A percentile compares a stretch with the other conserved stretches of the same genome.
Conservation (phyloP, 2,329 filamentous ascomycete genomes). For the Botryotinia narcissicola region DNA sequence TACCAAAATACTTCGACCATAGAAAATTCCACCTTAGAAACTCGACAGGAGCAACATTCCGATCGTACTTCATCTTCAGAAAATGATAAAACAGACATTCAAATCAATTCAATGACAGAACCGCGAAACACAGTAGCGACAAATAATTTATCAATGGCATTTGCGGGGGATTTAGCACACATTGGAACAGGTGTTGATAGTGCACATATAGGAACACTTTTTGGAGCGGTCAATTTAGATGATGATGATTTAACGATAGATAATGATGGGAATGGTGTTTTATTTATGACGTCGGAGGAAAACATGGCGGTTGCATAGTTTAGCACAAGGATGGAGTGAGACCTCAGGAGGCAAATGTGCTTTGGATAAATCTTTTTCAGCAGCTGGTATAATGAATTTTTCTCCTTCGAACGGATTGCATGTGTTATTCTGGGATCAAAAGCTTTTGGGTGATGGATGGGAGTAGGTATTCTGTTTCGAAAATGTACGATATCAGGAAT, state of each 20-base stretch:
- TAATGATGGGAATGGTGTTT: conserved; percentile 16
- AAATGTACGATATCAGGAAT: conserved; percentile 1
- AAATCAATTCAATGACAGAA: conserved; percentile 19
- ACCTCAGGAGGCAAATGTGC: background rate
- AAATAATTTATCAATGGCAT: conserved; percentile 24
- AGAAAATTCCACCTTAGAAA: conserved; percentile 17
- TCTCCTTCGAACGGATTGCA: background rate
- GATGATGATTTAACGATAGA: conserved; percentile 36
- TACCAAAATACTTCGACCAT: conserved; percentile 15
- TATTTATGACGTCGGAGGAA: conserved; percentile 16
- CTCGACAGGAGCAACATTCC: conserved; percentile 13
- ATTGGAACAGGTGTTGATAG: conserved; percentile 33
- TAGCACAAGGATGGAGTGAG: background rate
- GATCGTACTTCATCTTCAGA: background rate
- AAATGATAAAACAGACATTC: conserved; percentile 1
- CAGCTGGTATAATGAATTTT: background rate
- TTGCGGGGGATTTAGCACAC: conserved; percentile 29
- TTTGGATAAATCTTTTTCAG: background rate
- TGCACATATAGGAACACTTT: conserved; percentile 21
- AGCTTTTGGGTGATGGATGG: background rate
- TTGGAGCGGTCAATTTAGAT: conserved; percentile 25
- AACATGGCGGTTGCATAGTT: conserved; percentile 13
- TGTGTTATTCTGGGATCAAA: background rate
- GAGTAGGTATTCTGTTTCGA: background rate
- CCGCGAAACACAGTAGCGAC: conserved; percentile 31